Evolutionary conservation across 83 land plant species (phyloP).

Genomic region (Diphasiastrum complanatum): DNA sequence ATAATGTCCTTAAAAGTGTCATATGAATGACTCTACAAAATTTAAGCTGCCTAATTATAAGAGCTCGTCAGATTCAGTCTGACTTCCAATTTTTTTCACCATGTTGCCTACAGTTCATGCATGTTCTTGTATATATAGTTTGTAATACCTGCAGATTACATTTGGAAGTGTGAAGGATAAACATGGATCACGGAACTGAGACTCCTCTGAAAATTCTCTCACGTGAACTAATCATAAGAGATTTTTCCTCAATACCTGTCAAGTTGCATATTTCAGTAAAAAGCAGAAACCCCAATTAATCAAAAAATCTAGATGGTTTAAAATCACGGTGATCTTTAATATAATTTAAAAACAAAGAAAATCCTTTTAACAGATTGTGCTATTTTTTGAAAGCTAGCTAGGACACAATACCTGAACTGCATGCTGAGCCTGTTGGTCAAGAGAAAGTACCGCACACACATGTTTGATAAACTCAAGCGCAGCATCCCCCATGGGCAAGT

Average conservation of each 20-base stretch:
- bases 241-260: conserved; percentile 92
- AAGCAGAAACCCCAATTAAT: neutral
- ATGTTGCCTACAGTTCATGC: too few species aligned
- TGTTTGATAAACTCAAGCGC: conserved; percentile 94
- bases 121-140: too few species aligned
- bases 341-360: neutral
- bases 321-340: neutral
- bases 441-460: conserved; percentile 78
- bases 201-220: conserved; percentile 89
- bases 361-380: conserved; percentile 1
- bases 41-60: too few species aligned
- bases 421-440: conserved; percentile 91
- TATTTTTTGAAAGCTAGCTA: conserved; percentile 1
- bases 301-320: neutral
- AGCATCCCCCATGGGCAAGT: conserved; percentile 51
- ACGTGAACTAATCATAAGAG: conserved; percentile 65
- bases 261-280: too few species aligned
- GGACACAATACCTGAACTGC: conserved; percentile 67
- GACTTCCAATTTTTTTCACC: neutral
- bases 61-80: too few species aligned
- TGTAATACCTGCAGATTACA: conserved; percentile 86
- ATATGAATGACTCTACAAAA: too few species aligned
- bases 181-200: conserved; percentile 67
- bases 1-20: too few species aligned
- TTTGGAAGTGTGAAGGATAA: conserved; percentile 82